Conservation (phyloP, 495 filamentous ascomycete species). For the Pyrenula aspistea region DNA sequence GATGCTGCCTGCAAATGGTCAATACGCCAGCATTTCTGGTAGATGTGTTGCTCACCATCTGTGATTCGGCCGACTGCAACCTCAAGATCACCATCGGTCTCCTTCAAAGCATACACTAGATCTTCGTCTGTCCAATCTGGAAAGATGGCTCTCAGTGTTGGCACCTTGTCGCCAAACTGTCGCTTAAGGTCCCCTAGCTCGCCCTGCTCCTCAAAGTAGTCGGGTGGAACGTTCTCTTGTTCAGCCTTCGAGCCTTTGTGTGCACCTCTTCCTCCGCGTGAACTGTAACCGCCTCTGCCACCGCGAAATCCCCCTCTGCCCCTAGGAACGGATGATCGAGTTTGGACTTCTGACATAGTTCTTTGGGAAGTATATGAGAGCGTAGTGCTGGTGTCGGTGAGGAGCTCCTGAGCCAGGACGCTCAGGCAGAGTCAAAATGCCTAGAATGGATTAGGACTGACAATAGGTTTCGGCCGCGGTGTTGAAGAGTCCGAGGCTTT, state of each 20-base stretch:
- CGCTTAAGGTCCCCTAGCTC: conserved; percentile 88
- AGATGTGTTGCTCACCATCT: conserved; percentile 56
- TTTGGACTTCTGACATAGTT: conserved; percentile 85
- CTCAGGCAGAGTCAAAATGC: conserved; percentile 4
- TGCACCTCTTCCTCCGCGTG: conserved; percentile 53
- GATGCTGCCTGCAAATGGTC: conserved; percentile 52
- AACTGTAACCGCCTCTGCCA: conserved; percentile 68
- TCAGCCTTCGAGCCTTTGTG: conserved; percentile 53
- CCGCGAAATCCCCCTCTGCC: conserved; percentile 74
- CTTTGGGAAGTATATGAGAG: conserved; percentile 19
- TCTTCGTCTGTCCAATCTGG: conserved; percentile 87
- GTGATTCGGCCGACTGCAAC: conserved; percentile 78
- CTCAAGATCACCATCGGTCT: conserved; percentile 81
- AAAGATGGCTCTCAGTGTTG: conserved; percentile 78
- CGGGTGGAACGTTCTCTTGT: conserved; percentile 36
- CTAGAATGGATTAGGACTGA: not conserved
- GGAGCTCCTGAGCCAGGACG: conserved; percentile 6
- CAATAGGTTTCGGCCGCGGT: not conserved
- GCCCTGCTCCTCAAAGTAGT: conserved; percentile 67
- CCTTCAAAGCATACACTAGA: conserved; percentile 78
- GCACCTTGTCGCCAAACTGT: conserved; percentile 63
- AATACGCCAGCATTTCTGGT: conserved; percentile 2
- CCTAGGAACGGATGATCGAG: conserved; percentile 61
- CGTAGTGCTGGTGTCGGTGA: conserved; percentile 12
- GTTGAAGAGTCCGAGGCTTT: not conserved